Percentiles rank a stretch among this genome's conserved stretches.
These are phyloP conservation scores for Coemansia sp. DNA, from an alignment of 192 early-diverging fungal species.

Conservation along the genomic window DNA sequence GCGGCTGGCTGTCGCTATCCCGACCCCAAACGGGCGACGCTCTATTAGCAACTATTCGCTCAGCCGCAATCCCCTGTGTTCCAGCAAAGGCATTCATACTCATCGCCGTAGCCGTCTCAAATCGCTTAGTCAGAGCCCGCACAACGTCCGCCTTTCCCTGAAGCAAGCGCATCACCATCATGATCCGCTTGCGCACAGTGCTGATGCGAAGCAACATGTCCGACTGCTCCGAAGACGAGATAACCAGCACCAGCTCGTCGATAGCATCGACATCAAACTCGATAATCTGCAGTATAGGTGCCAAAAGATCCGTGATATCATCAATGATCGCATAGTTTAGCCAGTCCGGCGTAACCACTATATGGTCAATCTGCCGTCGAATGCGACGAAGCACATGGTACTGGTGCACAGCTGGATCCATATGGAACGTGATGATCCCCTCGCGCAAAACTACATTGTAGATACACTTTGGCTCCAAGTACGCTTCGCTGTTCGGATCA, in stretches of 20 bases:
- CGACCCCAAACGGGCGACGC: slow-evolving; percentile 1
- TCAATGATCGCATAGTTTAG: slow-evolving; percentile 89
- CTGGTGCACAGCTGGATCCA: slow-evolving; percentile 73
- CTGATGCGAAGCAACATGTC: slow-evolving; percentile 80
- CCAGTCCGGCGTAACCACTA: slow-evolving; percentile 52
- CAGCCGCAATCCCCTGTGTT: not conserved
- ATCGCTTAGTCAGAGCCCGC: slow-evolving; percentile 69
- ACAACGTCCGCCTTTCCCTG: slow-evolving; percentile 75
- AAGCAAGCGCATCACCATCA: slow-evolving; percentile 68
- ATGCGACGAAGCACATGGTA: slow-evolving; percentile 73
- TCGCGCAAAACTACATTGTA: slow-evolving; percentile 62
- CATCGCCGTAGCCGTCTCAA: slow-evolving; percentile 54
- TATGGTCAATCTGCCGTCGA: slow-evolving; percentile 53
- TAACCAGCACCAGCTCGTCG: slow-evolving; percentile 91
- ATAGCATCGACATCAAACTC: slow-evolving; percentile 95
- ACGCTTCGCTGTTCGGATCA: slow-evolving; percentile 47
- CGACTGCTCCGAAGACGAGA: slow-evolving; percentile 84
- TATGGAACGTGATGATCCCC: slow-evolving; percentile 85
- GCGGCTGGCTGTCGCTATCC: slow-evolving; percentile 28
- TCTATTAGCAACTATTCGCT: not conserved
- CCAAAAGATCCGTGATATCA: slow-evolving; percentile 91
- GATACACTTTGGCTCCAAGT: slow-evolving; percentile 38
- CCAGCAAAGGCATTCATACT: slow-evolving; percentile 36
- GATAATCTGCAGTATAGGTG: slow-evolving; percentile 80
- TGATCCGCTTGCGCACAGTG: slow-evolving; percentile 67